Percentiles rank a stretch among this genome's conserved stretches.
phyloP scores from a whole-genome alignment of 768 basidiomycete species.

The Suillus fuscotomentosus region DNA sequence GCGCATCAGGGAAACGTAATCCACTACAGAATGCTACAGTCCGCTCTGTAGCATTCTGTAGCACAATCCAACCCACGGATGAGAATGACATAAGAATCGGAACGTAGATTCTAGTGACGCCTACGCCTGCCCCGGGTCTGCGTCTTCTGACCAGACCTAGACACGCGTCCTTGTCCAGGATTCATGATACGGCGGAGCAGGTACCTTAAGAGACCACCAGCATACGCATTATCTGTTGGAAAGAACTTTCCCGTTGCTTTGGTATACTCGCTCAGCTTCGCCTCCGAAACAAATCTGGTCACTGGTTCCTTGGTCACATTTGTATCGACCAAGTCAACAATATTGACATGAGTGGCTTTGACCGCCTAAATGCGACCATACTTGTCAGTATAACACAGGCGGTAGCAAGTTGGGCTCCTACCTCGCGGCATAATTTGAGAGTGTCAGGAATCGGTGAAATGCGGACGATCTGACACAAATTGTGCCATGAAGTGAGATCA shows the following conservation, averaged over 20 bases:
- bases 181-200: slow-evolving; percentile 24
- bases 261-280: slow-evolving; percentile 24
- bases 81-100: background rate
- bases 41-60: too few species aligned
- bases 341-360: slow-evolving; percentile 27
- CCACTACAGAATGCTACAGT: too few species aligned
- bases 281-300: slow-evolving; percentile 18
- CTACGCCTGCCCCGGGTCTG: background rate
- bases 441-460: slow-evolving; percentile 16
- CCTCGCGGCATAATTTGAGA: slow-evolving; percentile 17
- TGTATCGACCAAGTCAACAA: slow-evolving; percentile 29
- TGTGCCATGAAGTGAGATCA: slow-evolving; percentile 18
- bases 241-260: slow-evolving; percentile 18
- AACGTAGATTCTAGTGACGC: background rate
- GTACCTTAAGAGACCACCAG: slow-evolving; percentile 29
- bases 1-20: too few species aligned
- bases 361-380: slow-evolving; percentile 13
- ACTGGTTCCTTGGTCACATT: slow-evolving; percentile 14
- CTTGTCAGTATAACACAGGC: background rate
- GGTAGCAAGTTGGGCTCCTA: background rate
- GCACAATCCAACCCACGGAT: too few species aligned
- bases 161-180: background rate
- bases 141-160: background rate
- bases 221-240: slow-evolving; percentile 23
- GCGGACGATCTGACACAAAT: slow-evolving; percentile 16